Base-by-base conservation (phyloP, 2,329 filamentous ascomycete species). In the Clathrospora elynae region DNA sequence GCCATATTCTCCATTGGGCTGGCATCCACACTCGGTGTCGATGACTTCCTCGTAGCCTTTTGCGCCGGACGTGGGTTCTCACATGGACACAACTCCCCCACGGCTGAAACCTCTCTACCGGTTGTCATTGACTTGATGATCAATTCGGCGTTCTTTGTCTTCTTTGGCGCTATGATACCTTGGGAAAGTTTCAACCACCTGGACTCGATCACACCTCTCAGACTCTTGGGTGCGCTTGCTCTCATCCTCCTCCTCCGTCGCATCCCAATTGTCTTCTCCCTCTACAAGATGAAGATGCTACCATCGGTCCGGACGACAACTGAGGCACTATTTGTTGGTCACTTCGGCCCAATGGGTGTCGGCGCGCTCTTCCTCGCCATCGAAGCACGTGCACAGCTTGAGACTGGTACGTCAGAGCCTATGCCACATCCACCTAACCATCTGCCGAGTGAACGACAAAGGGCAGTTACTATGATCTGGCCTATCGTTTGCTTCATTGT, bases 331-430 rank as follows among this genome's bases (percentile, higher is more conserved):
- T 82, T 82, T 59, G 73, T 71, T 29, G 78, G 79, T 0, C 79
- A 82, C 55, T 82, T 82, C 43, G 78, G 78, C 0, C 78, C 78
- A 6, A 81, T 82, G 73, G 79, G 79, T 12, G 72, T 82, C 1
- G 79, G 78, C 2, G 79, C 76, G 0, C 61, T 82, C 5, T 82
- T 82, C 62, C 71, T 82, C 1, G 77, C 78, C 2, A 79, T 82
- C 31, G 79, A 82, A 67, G 75, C 77, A 1, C 66, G 78, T 16
- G 77, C 75, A 0, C 70, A 78, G 43, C 68, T 82, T 0, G 78
- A 81, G 51, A 80, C 72, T 0, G 74, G 71, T 7, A 72, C 70
- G 0, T 74, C 73, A 4, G 51, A 72, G 1, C 77, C 77, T 2
- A 54, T 76, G 7, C 67, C 73, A 1, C 61, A 73, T 37, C 76